Conservation (phyloP, 768 basidiomycete genomes). For the Filobasidium floriforme region DNA sequence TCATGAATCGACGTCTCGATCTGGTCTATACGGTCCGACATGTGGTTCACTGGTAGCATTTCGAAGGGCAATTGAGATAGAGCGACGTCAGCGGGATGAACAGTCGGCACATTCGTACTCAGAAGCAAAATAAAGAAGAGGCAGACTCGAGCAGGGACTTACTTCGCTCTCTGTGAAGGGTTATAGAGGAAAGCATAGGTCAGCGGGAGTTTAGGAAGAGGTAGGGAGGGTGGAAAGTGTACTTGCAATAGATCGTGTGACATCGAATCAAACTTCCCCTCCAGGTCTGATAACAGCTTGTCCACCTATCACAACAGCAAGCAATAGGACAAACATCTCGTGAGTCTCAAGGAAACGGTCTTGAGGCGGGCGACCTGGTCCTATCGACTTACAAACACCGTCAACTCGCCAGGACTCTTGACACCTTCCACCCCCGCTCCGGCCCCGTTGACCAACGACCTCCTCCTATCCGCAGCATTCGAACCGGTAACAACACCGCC, state of each 20-base stretch:
- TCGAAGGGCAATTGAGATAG: no score
- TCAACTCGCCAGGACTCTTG: slow-evolving; percentile 82
- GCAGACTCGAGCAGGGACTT: no score
- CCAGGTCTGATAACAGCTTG: slow-evolving; percentile 76
- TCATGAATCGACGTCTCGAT: slow-evolving; percentile 86
- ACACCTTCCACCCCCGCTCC: slow-evolving; percentile 28
- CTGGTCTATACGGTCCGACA: slow-evolving; percentile 84
- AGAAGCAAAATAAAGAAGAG: no score
- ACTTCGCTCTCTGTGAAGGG: slow-evolving; percentile 23
- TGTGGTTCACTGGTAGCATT: slow-evolving; percentile 71
- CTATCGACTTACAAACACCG: slow-evolving; percentile 68
- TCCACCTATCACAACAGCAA: slow-evolving; percentile 58
- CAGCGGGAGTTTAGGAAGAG: slow-evolving; percentile 24
- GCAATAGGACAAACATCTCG: not conserved
- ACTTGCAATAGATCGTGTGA: slow-evolving; percentile 67
- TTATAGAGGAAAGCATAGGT: slow-evolving; percentile 13
- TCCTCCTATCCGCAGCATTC: not conserved
- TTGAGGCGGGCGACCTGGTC: not conserved
- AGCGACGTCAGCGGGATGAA: no score
- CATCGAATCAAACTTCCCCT: slow-evolving; percentile 86
- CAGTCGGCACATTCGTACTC: no score
- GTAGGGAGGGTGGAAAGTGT: slow-evolving; percentile 51
- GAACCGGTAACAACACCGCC: no score
- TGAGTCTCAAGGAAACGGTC: not conserved
- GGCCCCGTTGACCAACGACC: slow-evolving; percentile 5